phyloP scores from a whole-genome alignment of 2,329 filamentous ascomycete genomes.

The Beauveria varroae region DNA sequence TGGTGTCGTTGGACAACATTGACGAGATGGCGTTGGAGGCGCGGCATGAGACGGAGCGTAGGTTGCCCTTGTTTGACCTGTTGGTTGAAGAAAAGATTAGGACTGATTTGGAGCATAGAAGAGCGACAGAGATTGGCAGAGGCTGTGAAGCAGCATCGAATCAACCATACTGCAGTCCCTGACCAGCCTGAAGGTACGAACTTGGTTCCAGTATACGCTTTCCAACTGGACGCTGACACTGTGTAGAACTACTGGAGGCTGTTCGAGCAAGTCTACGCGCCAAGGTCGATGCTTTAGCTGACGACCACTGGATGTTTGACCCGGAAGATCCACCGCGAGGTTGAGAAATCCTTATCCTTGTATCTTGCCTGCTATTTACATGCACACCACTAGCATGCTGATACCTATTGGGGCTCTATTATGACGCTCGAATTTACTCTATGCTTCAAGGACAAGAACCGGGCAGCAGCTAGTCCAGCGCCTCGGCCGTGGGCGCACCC shows the following conservation, averaged over 20 bases:
- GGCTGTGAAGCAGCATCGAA: constrained; percentile 53
- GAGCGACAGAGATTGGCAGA: constrained; percentile 55
- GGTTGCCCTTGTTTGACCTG: constrained; percentile 15
- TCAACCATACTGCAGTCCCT: constrained; percentile 45
- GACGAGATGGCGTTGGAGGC: constrained; percentile 51
- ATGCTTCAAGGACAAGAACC: constrained; percentile 12
- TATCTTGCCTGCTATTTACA: background rate
- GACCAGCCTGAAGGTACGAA: constrained; percentile 58
- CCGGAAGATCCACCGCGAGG: constrained; percentile 47
- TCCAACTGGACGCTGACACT: constrained; percentile 10
- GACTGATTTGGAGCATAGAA: constrained; percentile 28
- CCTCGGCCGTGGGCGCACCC: constrained; percentile 42
- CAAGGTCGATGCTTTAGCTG: constrained; percentile 65
- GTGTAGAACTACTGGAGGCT: constrained; percentile 58
- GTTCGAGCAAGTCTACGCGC: constrained; percentile 62
- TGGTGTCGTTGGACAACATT: constrained; percentile 44
- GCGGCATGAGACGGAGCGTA: constrained; percentile 48
- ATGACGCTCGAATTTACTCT: constrained; percentile 12
- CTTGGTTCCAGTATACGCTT: background rate
- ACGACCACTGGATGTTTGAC: constrained; percentile 91
- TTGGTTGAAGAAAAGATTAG: background rate
- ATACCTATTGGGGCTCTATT: background rate
- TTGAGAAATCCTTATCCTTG: constrained; percentile 15
- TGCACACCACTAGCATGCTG: background rate
- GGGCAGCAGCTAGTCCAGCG: constrained; percentile 42